Evolutionary conservation across 176 grass and related monocot species (phyloP).

Genomic region (Musa acuminata): DNA sequence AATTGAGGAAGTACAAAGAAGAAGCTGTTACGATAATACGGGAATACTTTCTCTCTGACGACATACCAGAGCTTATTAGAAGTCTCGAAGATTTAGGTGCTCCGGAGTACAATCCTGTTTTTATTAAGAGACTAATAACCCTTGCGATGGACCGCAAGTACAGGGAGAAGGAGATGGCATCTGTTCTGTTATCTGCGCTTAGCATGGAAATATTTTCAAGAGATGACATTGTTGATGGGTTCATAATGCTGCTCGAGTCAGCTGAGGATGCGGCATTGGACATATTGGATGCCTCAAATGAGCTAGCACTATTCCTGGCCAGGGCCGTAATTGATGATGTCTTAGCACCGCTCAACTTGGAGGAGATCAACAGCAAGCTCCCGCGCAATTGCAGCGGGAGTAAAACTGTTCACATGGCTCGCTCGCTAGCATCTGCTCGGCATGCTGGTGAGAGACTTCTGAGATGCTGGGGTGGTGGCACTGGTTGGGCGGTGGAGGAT

Average conservation of each 20-base stretch:
- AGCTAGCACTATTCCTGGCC: conserved; percentile 8
- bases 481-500: conserved; percentile 7
- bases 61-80: conserved; percentile 9
- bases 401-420: conserved; percentile 7
- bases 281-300: conserved; percentile 15
- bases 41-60: conserved; percentile 12
- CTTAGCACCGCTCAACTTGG: conserved; percentile 5
- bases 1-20: conserved; percentile 10
- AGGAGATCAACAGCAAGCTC: conserved; percentile 1
- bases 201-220: conserved; percentile 12
- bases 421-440: neutral
- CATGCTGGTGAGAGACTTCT: conserved; percentile 14
- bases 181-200: conserved; percentile 11
- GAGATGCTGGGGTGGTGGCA: conserved; percentile 11
- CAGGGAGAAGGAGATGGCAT: conserved; percentile 16
- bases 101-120: conserved; percentile 15
- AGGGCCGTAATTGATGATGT: conserved; percentile 18
- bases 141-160: conserved; percentile 7
- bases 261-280: conserved; percentile 14
- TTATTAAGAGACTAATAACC: conserved; percentile 15
- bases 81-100: conserved; percentile 12
- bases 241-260: conserved; percentile 14
- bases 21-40: conserved; percentile 7
- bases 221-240: conserved; percentile 11
- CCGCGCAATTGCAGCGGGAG: neutral